Percentiles rank a stretch among this genome's conserved stretches.
Conservation (phyloP, 345 rosid species). For the Brassica juncea region DNA sequence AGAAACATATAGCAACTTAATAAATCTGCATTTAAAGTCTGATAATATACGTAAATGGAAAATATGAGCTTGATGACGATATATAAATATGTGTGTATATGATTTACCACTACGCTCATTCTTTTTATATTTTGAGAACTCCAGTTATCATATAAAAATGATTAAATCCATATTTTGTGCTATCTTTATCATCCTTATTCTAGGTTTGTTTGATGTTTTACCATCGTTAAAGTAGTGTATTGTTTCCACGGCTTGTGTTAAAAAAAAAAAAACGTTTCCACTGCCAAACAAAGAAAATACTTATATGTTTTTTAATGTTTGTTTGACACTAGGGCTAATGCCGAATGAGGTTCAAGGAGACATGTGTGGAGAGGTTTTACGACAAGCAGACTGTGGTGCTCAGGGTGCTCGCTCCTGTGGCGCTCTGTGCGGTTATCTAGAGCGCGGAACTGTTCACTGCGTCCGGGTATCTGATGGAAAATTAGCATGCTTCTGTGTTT, state of each 20-base stretch:
- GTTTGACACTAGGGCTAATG: not conserved
- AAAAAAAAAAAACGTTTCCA: no score
- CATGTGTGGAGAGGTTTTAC: not conserved
- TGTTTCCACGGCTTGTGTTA: not conserved
- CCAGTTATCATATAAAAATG: not conserved
- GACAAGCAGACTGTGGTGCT: not conserved
- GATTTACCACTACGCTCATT: not conserved
- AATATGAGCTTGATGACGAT: not conserved
- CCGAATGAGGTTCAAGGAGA: not conserved
- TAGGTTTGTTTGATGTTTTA: conserved; percentile 5
- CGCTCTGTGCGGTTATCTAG: not conserved
- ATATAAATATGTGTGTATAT: not conserved
- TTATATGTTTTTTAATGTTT: no score
- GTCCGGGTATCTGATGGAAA: not conserved
- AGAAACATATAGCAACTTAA: no score
- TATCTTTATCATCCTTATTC: conserved; percentile 10
- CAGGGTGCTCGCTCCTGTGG: not conserved
- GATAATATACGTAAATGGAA: not conserved
- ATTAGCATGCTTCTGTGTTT: not conserved
- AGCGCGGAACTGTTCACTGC: not conserved
- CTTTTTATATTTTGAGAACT: not conserved
- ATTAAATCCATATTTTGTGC: not conserved
- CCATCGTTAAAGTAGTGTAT: not conserved
- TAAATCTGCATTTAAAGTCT: no score
- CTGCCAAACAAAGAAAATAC: not conserved